Percentiles rank a stretch among this genome's conserved stretches.
These are phyloP conservation scores for Prunus salicina DNA, from an alignment of 306 rosid species.

Conservation along the genomic window DNA sequence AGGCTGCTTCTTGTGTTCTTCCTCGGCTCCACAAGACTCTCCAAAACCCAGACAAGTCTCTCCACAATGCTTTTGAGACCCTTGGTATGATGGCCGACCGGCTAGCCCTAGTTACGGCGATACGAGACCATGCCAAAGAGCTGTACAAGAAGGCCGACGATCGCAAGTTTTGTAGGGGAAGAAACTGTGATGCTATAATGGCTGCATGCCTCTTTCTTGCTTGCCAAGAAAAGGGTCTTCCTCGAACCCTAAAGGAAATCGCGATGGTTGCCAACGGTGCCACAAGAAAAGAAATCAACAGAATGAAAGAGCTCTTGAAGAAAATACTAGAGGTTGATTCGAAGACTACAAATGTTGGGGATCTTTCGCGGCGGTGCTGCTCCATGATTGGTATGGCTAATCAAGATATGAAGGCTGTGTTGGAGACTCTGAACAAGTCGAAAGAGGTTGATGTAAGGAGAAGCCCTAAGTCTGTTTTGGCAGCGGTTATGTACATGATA, in stretches of 20 bases:
- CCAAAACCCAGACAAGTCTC: neutral
- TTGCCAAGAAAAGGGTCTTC: neutral
- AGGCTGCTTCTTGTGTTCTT: neutral
- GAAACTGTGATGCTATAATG: neutral
- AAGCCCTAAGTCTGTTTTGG: slow-evolving; percentile 8
- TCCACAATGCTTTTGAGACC: neutral
- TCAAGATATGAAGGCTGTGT: neutral
- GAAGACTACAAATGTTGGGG: neutral
- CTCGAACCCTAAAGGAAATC: slow-evolving; percentile 18
- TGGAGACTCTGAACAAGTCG: neutral
- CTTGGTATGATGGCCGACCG: neutral
- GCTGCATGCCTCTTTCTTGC: slow-evolving; percentile 9
- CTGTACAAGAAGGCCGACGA: slow-evolving; percentile 7
- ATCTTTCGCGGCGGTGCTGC: slow-evolving; percentile 14
- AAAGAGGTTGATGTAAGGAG: slow-evolving; percentile 26
- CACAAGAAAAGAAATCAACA: slow-evolving; percentile 11
- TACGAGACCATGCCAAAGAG: neutral
- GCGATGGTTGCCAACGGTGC: neutral
- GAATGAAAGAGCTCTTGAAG: neutral
- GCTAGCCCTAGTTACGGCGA: neutral
- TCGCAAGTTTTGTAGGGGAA: neutral
- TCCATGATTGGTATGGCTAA: neutral
- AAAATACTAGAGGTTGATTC: neutral
- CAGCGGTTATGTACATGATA: slow-evolving; percentile 15
- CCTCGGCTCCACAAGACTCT: neutral